Conservation (phyloP, 345 rosid genomes). For the Schrenkiella parvula region DNA sequence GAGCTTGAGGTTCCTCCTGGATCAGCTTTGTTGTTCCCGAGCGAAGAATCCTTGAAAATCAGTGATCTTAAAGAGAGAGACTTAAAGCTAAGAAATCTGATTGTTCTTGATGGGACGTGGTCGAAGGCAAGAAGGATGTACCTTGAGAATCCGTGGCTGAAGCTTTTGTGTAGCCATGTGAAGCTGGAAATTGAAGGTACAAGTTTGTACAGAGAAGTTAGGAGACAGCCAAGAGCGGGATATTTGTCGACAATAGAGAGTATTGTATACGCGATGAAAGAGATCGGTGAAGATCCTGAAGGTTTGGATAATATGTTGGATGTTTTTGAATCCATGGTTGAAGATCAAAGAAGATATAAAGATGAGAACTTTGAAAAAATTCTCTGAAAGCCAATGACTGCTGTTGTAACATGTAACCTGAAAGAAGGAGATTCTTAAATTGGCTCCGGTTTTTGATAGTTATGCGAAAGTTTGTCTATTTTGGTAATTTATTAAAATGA, state of each 20-base stretch:
- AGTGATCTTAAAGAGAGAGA: constrained; percentile 42
- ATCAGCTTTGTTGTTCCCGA: constrained; percentile 63
- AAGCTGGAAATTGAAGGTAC: constrained; percentile 52
- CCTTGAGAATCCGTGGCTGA: constrained; percentile 86
- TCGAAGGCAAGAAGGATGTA: constrained; percentile 74
- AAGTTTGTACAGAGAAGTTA: constrained; percentile 70
- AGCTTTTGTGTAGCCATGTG: constrained; percentile 62
- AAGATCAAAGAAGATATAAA: constrained; percentile 67
- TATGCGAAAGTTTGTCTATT: not conserved
- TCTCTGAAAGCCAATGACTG: not conserved
- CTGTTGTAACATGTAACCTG: constrained; percentile 7
- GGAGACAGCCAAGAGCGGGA: constrained; percentile 72
- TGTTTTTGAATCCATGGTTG: constrained; percentile 78
- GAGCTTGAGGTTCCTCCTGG: constrained; percentile 54
- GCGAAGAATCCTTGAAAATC: constrained; percentile 47
- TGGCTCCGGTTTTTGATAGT: not conserved
- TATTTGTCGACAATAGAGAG: constrained; percentile 82
- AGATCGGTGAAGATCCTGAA: constrained; percentile 43
- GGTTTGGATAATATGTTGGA: constrained; percentile 60
- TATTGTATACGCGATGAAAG: constrained; percentile 62
- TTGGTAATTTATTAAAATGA: no score
- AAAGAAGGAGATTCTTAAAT: not conserved
- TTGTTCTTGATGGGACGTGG: constrained; percentile 91
- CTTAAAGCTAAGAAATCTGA: constrained; percentile 54
- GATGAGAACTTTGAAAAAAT: constrained; percentile 43